Percentiles rank a stretch among this genome's conserved stretches.
These are phyloP conservation scores for Eucalyptus marginata DNA, from an alignment of 345 rosid species.

Conservation along the genomic window DNA sequence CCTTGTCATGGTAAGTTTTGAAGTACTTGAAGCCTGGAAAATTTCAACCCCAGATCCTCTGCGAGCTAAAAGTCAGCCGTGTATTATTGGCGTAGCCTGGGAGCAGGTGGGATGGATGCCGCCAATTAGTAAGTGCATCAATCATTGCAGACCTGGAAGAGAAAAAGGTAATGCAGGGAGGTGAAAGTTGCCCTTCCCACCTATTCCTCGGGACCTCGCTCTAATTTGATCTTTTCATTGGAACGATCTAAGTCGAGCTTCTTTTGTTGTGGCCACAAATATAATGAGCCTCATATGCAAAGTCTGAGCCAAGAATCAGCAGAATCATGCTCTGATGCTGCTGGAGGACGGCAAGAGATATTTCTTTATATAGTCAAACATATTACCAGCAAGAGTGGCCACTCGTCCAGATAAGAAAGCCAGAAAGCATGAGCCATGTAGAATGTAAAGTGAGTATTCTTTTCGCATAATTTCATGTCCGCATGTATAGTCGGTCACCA, in stretches of 20 bases:
- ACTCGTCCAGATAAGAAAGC: background rate
- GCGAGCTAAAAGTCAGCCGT: background rate
- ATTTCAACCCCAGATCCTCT: background rate
- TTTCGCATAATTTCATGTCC: background rate
- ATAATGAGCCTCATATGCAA: background rate
- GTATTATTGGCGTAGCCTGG: background rate
- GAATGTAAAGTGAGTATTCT: background rate
- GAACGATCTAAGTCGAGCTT: background rate
- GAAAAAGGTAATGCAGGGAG: background rate
- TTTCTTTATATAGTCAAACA: background rate
- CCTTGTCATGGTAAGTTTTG: background rate
- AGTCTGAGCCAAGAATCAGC: background rate
- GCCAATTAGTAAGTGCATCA: background rate
- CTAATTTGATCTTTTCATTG: background rate
- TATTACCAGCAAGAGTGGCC: background rate
- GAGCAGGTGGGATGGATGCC: background rate
- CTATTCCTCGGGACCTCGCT: background rate
- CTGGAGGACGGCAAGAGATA: background rate
- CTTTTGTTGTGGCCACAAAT: background rate
- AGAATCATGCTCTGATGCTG: background rate
- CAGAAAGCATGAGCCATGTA: background rate
- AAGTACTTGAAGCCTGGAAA: background rate
- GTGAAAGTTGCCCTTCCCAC: background rate
- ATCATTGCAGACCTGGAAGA: background rate
- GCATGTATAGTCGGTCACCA: background rate